Base-by-base conservation (phyloP, 495 filamentous ascomycete species). In the Amniculicola lignicola region DNA sequence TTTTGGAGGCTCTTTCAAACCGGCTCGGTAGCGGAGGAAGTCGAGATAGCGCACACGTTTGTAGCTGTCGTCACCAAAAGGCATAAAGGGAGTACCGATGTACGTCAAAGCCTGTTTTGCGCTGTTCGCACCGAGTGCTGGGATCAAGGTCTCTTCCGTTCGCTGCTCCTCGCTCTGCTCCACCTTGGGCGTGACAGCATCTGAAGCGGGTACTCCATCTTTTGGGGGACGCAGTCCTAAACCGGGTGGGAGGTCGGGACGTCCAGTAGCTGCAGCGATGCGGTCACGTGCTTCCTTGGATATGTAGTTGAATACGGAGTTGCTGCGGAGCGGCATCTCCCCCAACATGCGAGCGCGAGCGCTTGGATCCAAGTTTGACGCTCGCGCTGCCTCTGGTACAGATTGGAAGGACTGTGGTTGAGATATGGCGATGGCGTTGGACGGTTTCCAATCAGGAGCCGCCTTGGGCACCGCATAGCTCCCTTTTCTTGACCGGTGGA, bases 231-330 rank as follows among this genome's bases (percentile, higher is more conserved):
- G 77, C 69, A 96, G 91, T 44, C 87, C 79, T 12, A 83, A 71
- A 3, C 84, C 93, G 6, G 81, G 81, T 1, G 93, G 93, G 10
- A 98, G 77, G 62, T 92, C 81, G 12, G 70, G 66, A 41, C 84
- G 88, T 1, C 90, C 90, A 7, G 89, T 89, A 2, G 82, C 82
- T 41, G 83, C 76, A 14, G 77, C 89, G 55, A 98, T 79, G 19
- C 82, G 82, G 39, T 89, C 85, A 59, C 93, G 83, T 6, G 88
- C 83, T 33, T 87, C 81, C 1, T 90, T 79, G 0, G 89, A 86
- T 70, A 98, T 81, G 74, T 86, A 97, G 69, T 96, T 90, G 67
- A 97, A 98, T 28, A 98, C 84, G 1, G 93, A 97, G 69, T 96
- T 96, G 9, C 89, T 87, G 3, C 90, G 91, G 1, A 98, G 74